These are phyloP conservation scores for Triadica sebifera DNA, from an alignment of 345 rosid genomes.

Conservation along the genomic window DNA sequence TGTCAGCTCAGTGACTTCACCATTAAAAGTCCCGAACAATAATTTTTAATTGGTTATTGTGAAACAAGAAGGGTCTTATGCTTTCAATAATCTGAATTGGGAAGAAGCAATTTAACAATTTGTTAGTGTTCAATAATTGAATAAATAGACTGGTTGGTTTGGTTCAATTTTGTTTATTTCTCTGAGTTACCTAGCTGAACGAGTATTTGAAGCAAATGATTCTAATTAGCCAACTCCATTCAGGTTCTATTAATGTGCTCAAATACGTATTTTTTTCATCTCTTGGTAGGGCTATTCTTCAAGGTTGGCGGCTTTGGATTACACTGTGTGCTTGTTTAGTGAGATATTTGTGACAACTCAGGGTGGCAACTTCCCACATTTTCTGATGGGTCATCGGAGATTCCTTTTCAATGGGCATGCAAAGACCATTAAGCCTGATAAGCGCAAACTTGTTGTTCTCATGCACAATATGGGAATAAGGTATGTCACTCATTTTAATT, in stretches of 20 bases:
- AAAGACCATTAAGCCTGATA: slow-evolving; percentile 82
- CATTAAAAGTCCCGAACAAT: neutral
- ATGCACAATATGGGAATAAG: slow-evolving; percentile 74
- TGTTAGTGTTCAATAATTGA: neutral
- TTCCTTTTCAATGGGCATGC: slow-evolving; percentile 84
- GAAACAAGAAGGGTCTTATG: neutral
- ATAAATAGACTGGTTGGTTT: neutral
- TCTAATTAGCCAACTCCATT: neutral
- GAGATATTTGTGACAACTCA: slow-evolving; percentile 93
- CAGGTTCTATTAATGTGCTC: neutral
- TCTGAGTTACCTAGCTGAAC: neutral
- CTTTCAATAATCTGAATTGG: neutral
- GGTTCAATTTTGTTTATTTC: neutral
- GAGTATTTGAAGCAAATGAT: neutral
- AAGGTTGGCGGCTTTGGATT: slow-evolving; percentile 94
- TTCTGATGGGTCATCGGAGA: slow-evolving; percentile 92
- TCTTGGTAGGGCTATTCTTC: slow-evolving; percentile 72
- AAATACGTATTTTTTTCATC: slow-evolving; percentile 8
- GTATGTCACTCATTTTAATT: slow-evolving; percentile 34
- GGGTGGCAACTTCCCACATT: slow-evolving; percentile 96
- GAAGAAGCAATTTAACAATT: neutral
- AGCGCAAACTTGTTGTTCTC: slow-evolving; percentile 69
- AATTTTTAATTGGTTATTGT: neutral
- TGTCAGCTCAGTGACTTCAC: neutral
- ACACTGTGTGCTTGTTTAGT: slow-evolving; percentile 78